Evolutionary conservation across 345 rosid species (phyloP).

Genomic region (Salix caprea): DNA sequence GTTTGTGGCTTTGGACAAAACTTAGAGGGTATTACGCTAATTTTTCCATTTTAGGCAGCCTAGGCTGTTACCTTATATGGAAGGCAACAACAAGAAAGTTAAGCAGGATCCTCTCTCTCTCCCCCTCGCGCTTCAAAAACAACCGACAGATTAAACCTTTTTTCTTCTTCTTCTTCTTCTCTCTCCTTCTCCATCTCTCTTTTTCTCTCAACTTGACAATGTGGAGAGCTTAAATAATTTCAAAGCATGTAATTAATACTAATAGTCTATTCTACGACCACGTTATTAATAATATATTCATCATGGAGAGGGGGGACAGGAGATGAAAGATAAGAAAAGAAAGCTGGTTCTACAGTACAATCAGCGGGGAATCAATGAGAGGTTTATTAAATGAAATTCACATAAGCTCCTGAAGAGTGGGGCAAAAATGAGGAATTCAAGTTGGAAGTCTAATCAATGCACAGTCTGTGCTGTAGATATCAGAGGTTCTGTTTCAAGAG

Average conservation of each 20-base stretch:
- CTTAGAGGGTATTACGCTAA: slow-evolving; percentile 24
- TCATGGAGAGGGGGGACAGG: background rate
- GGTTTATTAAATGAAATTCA: slow-evolving; percentile 11
- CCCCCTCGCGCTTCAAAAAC: slow-evolving; percentile 19
- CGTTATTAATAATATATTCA: slow-evolving; percentile 16
- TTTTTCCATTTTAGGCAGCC: slow-evolving; percentile 41
- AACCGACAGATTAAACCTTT: slow-evolving; percentile 44
- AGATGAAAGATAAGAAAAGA: background rate
- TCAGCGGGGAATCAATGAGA: background rate
- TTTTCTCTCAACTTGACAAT: background rate
- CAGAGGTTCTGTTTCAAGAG: slow-evolving; percentile 50
- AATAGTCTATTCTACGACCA: slow-evolving; percentile 13
- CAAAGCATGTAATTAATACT: slow-evolving; percentile 1
- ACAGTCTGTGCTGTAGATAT: slow-evolving; percentile 22
- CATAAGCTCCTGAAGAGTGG: slow-evolving; percentile 18
- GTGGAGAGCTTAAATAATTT: slow-evolving; percentile 9
- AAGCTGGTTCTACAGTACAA: slow-evolving; percentile 13
- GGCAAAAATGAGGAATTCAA: slow-evolving; percentile 23
- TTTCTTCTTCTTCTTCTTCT: background rate
- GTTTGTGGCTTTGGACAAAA: slow-evolving; percentile 3
- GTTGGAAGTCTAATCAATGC: slow-evolving; percentile 14
- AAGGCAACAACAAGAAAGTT: slow-evolving; percentile 35
- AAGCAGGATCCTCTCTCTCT: background rate
- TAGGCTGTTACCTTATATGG: slow-evolving; percentile 35
- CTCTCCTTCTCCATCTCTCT: background rate